Conservation (phyloP, 805 yeast genomes). For the Kluyveromyces siamensis region DNA sequence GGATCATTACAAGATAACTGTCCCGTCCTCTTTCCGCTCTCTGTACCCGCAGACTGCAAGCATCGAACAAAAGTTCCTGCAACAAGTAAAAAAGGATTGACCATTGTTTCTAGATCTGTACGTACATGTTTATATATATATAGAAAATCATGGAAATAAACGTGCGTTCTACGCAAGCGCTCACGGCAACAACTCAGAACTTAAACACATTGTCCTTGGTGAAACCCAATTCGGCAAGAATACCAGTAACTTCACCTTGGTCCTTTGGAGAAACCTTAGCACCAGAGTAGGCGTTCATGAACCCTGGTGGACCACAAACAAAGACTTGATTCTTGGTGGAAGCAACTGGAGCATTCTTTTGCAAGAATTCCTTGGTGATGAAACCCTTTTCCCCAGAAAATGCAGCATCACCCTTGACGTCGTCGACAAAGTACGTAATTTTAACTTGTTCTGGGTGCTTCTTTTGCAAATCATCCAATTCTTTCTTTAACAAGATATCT, state of each 20-base stretch:
- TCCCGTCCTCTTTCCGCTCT: background rate
- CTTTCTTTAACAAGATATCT: slow-evolving; percentile 76
- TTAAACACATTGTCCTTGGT: slow-evolving; percentile 82
- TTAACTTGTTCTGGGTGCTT: slow-evolving; percentile 71
- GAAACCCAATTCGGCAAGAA: slow-evolving; percentile 81
- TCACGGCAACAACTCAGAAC: too few species aligned
- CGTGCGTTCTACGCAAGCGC: too few species aligned
- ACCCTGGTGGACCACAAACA: slow-evolving; percentile 93
- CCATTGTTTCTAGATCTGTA: too few species aligned
- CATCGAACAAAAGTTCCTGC: background rate
- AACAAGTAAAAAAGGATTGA: background rate
- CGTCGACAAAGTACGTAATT: slow-evolving; percentile 73
- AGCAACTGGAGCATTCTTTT: slow-evolving; percentile 54
- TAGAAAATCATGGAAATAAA: too few species aligned
- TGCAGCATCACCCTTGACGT: slow-evolving; percentile 28
- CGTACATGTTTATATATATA: too few species aligned
- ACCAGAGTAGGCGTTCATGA: slow-evolving; percentile 85
- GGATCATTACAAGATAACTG: slow-evolving; percentile 2
- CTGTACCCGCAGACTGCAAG: background rate
- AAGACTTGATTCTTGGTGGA: slow-evolving; percentile 63
- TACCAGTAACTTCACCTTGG: slow-evolving; percentile 92
- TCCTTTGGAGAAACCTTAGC: slow-evolving; percentile 74
- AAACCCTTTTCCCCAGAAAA: slow-evolving; percentile 61
- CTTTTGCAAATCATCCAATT: slow-evolving; percentile 48
- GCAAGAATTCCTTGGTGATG: slow-evolving; percentile 68